These are phyloP conservation scores for Eruca vesicaria DNA, from an alignment of 441 rosid genomes.

Conservation along the genomic window DNA sequence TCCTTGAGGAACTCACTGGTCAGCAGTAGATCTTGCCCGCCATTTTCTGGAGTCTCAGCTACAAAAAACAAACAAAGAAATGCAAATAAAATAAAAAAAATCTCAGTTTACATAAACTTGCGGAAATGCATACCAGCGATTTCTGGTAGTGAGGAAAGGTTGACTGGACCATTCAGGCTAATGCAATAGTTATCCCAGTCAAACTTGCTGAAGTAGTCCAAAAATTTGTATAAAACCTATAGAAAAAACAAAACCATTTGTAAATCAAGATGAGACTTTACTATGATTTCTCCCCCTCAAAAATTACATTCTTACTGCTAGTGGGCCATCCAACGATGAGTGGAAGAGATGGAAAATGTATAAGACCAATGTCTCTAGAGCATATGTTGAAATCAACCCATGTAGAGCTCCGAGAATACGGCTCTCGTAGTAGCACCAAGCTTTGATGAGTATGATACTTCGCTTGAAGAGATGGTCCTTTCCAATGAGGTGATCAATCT, in stretches of 20 bases:
- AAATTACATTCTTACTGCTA: constrained; percentile 59
- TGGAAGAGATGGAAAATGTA: constrained; percentile 85
- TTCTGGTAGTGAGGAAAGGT: constrained; percentile 66
- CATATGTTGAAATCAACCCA: constrained; percentile 89
- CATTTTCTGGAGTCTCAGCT: constrained; percentile 70
- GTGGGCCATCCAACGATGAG: constrained; percentile 73
- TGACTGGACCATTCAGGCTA: constrained; percentile 78
- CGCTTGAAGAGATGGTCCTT: constrained; percentile 88
- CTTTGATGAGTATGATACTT: constrained; percentile 80
- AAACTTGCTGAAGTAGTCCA: constrained; percentile 92
- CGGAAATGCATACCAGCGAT: constrained; percentile 54
- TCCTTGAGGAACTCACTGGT: constrained; percentile 64
- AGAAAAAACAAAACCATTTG: constrained; percentile 5
- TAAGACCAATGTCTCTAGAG: constrained; percentile 83
- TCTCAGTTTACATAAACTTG: neutral
- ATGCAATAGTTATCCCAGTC: constrained; percentile 93
- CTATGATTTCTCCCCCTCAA: neutral
- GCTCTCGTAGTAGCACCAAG: constrained; percentile 97
- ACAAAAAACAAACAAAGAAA: constrained; percentile 31
- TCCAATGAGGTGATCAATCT: constrained; percentile 73
- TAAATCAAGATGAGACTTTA: constrained; percentile 12
- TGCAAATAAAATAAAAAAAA: constrained; percentile 25
- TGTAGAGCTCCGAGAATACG: constrained; percentile 96
- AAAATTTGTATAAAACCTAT: constrained; percentile 77
- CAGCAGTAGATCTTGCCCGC: constrained; percentile 57